Base-by-base conservation (phyloP, 129 eudicot species). In the Logfia minima region DNA sequence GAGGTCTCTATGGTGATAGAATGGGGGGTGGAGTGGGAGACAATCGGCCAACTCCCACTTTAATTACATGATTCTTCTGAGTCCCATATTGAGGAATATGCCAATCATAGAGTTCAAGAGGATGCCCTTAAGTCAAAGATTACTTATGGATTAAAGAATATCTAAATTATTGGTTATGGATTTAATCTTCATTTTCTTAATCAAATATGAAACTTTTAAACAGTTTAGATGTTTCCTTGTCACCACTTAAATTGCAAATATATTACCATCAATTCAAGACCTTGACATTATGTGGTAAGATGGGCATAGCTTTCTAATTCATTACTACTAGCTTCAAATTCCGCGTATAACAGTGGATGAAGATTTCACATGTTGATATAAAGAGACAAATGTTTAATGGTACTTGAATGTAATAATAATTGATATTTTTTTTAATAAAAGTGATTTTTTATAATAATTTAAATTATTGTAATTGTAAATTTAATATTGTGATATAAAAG, bases 1-100 rank as follows among this genome's bases (percentile, higher is more conserved):
- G 73, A 26, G 51, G 58, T 32, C 31, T 65, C 37, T 34, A 10
- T 81, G 55, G 77, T 68, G 79, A 71, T 60, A 37, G 69, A 26
- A 59, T 59, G 65, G 31, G 65, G 65, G 65, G 48, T 41, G 48
- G 48, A 41, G 55, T 48, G 61, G 51, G 70, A 52, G 73, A 76
- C 68, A 76, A 72, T 52, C 28, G 79, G 72, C 76, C 76, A 35
- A 35, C 80, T 72, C 66, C 62, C n/a, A 14, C 68, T 64, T 68
- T 72, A 41, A 48, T 72, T 14, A n/a, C 48, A 64, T 35, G 28
- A 48, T 22, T 53, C 74, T 41, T 80, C 74, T 66, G 68, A 55
- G 78, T 66, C 75, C 73, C 84, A 66, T 67, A 66, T 67, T 29
- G 24, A 18, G 51, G 86, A 77, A 82, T 82, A 77, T 82, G 86